Percentiles rank a stretch among this genome's conserved stretches.
Evolutionary conservation across 176 grass and related monocot genomes (phyloP).

Genomic region (Aegilops sharonensis): DNA sequence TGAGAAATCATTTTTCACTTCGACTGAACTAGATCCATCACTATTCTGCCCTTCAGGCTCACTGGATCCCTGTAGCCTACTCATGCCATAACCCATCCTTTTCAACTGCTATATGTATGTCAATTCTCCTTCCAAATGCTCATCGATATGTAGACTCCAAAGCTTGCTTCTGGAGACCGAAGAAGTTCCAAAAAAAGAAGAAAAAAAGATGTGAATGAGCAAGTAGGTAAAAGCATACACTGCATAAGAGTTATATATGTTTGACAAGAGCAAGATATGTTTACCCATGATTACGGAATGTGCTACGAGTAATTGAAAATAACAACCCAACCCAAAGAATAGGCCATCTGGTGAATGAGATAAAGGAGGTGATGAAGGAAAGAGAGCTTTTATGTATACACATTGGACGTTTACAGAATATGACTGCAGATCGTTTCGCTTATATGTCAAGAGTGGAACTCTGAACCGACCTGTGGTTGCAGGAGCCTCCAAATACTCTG

Average conservation of each 20-base stretch:
- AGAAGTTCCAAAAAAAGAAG: background rate
- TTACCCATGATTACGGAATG: background rate
- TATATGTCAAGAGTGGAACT: no score
- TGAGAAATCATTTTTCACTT: slow-evolving; percentile 48
- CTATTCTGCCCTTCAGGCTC: slow-evolving; percentile 26
- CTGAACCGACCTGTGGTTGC: no score
- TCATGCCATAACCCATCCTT: slow-evolving; percentile 56
- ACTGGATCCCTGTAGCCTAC: slow-evolving; percentile 40
- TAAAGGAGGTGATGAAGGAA: no score
- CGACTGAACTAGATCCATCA: slow-evolving; percentile 36
- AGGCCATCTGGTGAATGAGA: no score
- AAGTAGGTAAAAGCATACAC: background rate
- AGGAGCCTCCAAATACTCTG: no score
- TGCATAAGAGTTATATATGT: background rate
- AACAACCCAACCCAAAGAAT: background rate
- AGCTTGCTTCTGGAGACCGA: background rate
- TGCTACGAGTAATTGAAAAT: background rate
- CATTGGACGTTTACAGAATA: no score
- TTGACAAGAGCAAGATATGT: background rate
- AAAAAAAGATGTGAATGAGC: background rate
- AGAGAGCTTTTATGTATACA: no score
- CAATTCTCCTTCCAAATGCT: slow-evolving; percentile 6
- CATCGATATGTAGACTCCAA: slow-evolving; percentile 14
- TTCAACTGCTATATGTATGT: background rate
- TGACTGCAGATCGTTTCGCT: no score